These are phyloP conservation scores for Triticum timopheevii DNA, from an alignment of 176 grass and related monocot species.

Conservation along the genomic window DNA sequence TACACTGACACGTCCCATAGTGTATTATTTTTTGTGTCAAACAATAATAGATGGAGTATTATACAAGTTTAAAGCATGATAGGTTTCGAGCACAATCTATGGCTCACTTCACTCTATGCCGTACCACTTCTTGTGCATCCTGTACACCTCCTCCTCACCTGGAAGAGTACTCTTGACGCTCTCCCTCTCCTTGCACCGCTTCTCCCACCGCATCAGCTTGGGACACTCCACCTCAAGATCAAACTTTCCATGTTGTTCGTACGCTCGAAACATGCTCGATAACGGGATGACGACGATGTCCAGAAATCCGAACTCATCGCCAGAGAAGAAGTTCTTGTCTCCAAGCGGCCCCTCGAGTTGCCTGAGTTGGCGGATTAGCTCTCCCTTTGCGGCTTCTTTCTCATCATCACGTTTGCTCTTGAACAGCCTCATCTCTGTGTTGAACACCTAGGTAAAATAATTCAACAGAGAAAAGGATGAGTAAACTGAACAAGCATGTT, in stretches of 20 bases:
- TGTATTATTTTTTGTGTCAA: too few relatives aligned
- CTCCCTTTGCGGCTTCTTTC: slow-evolving; percentile 4
- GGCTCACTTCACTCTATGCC: neutral
- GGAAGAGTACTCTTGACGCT: slow-evolving; percentile 27
- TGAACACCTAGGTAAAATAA: slow-evolving; percentile 25
- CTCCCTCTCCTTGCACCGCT: slow-evolving; percentile 39
- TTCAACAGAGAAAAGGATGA: neutral
- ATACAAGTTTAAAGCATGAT: neutral
- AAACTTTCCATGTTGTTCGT: slow-evolving; percentile 9
- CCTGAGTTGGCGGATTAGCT: slow-evolving; percentile 30
- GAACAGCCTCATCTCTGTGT: slow-evolving; percentile 19
- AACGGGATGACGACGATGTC: slow-evolving; percentile 25
- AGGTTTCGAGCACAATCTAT: neutral
- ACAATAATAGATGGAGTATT: too few relatives aligned
- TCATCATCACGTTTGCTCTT: slow-evolving; percentile 23
- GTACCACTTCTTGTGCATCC: slow-evolving; percentile 39
- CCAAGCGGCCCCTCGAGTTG: slow-evolving; percentile 28
- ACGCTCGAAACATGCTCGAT: slow-evolving; percentile 35
- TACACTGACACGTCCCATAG: too few relatives aligned
- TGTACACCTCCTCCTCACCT: slow-evolving; percentile 5
- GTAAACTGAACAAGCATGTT: neutral
- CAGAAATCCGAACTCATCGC: slow-evolving; percentile 34
- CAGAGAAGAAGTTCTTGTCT: slow-evolving; percentile 19
- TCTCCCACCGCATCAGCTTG: slow-evolving; percentile 4
- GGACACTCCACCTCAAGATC: slow-evolving; percentile 18